A percentile compares a stretch with the other conserved stretches of the same genome.
These are phyloP conservation scores for Penicillium canescens DNA, from an alignment of 495 filamentous ascomycete genomes.

Conservation along the genomic window DNA sequence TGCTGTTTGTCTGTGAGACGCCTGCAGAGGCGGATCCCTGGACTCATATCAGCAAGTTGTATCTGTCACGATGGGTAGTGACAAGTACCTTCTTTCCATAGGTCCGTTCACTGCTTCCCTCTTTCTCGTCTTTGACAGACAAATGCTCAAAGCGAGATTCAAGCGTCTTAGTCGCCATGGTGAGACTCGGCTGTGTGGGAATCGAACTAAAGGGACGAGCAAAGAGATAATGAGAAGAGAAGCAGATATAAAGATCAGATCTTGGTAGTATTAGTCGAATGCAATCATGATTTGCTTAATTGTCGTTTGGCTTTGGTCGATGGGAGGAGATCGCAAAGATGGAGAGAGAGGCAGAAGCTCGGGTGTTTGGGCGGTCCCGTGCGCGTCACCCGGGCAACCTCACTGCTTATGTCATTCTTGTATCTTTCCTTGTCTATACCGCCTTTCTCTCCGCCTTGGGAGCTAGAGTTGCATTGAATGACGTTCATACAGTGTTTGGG, in stretches of 20 bases:
- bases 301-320: slow-evolving; percentile 14
- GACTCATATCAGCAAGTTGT: slow-evolving; percentile 28
- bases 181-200: slow-evolving; percentile 9
- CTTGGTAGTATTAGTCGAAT: neutral
- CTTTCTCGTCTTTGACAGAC: slow-evolving; percentile 81
- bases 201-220: slow-evolving; percentile 3
- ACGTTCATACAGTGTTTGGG: no score
- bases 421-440: neutral
- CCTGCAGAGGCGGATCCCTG: slow-evolving; percentile 50
- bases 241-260: neutral
- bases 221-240: neutral
- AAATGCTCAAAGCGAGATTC: slow-evolving; percentile 82
- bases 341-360: slow-evolving; percentile 13
- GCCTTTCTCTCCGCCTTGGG: neutral
- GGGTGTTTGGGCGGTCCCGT: slow-evolving; percentile 32
- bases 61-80: neutral
- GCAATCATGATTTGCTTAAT: slow-evolving; percentile 11
- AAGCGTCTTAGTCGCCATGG: slow-evolving; percentile 61
- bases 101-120: slow-evolving; percentile 46
- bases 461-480: no score
- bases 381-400: slow-evolving; percentile 41
- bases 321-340: slow-evolving; percentile 17
- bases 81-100: slow-evolving; percentile 70
- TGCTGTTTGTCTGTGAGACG: slow-evolving; percentile 56
- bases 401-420: neutral